Base-by-base conservation (phyloP, 2,329 filamentous ascomycete species). In the Lizonia empirigonia region DNA sequence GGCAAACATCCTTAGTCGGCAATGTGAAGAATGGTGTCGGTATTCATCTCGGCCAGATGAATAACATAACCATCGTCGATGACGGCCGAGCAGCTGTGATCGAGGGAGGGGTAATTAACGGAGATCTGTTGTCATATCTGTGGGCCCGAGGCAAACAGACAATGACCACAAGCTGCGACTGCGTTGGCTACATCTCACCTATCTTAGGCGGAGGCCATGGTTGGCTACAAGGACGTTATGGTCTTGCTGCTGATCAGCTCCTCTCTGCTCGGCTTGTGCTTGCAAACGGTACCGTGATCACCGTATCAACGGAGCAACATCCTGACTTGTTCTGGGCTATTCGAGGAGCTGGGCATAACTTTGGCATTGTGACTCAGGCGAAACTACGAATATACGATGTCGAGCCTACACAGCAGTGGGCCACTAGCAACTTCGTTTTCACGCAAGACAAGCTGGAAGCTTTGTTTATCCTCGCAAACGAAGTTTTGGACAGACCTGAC, bases 131-230 rank as follows among this genome's bases (percentile, higher is more conserved):
- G 7, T 39, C 57, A 5, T 58, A 55, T 7, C 50, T 73, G 2
- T 69, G 63, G 56, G 47, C 50, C 9, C 56, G 53, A 8, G 67
- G 68, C 12, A 73, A 73, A 38, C 49, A 58, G 42, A 55, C 57
- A 23, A 55, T 53, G 33, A 63, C 57, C 1, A 56, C 52, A 2
- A 56, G 46, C 10, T 67, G 62, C 32, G 64, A 59, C 27, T 69
- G 65, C 18, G 59, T 61, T 12, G 83, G 84, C 2, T 80, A 85
- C 12, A 80, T 82, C 1, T 82, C 80, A 0, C 74, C 85, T 5
- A 78, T 79, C 0, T 73, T 86, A 1, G 82, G 82, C 9, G 83
- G 82, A 20, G 83, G 83, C 0, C 82, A 82, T 56, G 82, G 84
- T 4, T 78, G 78, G 70, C 69, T 85, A 10, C 78, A 77, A 40